A percentile compares a stretch with the other conserved stretches of the same genome.
phyloP scores from a whole-genome alignment of 1,139 yeast genomes.

The Geotrichum klebahnii region DNA sequence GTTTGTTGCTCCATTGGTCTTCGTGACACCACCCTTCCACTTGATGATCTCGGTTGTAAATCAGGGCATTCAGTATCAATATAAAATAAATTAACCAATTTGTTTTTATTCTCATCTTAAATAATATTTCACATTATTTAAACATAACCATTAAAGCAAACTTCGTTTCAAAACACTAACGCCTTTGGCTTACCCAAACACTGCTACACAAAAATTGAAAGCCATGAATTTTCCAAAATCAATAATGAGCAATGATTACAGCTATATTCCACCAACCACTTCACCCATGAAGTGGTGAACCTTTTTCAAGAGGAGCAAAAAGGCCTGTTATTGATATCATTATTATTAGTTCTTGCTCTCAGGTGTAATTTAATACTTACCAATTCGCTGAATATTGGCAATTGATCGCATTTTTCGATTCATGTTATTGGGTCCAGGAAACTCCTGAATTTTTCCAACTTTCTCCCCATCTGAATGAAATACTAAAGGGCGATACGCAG shows the following conservation, averaged over 20 bases:
- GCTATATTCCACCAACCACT: background rate
- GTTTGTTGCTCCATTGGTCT: too few species aligned
- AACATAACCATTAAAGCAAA: too few species aligned
- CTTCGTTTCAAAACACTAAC: background rate
- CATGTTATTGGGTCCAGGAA: conserved; percentile 41
- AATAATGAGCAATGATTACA: background rate
- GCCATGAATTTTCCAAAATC: background rate
- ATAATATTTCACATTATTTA: too few species aligned
- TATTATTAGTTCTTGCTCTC: background rate
- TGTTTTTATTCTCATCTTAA: too few species aligned
- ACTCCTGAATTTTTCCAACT: conserved; percentile 41
- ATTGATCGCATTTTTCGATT: conserved; percentile 38
- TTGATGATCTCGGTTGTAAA: too few species aligned
- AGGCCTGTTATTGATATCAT: conserved; percentile 13
- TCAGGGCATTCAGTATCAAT: too few species aligned
- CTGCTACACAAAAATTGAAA: background rate
- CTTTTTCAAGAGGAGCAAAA: conserved; percentile 22
- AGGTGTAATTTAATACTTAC: conserved; percentile 24
- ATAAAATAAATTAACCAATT: too few species aligned
- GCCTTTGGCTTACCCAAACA: background rate
- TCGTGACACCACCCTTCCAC: too few species aligned
- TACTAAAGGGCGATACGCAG: conserved; percentile 44
- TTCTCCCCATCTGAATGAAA: conserved; percentile 42
- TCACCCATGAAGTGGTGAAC: background rate
- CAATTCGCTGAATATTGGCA: conserved; percentile 38